phyloP scores from a whole-genome alignment of 306 rosid species.

The Cercis canadensis region DNA sequence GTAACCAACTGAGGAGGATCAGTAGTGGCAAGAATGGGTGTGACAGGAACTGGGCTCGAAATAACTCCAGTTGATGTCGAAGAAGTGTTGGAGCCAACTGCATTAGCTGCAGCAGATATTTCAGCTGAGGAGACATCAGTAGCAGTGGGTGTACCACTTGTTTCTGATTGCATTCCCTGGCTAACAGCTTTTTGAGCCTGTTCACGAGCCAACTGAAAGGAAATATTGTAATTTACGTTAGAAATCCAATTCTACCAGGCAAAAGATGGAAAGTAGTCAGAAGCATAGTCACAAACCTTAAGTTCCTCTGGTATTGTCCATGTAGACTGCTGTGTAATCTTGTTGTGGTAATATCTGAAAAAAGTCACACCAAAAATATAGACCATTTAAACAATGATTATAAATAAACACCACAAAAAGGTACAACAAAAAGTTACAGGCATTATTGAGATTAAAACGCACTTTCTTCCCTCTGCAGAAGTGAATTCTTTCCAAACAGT shows the following conservation, averaged over 20 bases:
- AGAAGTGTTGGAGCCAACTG: conserved; percentile 50
- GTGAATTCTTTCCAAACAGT: conserved; percentile 99
- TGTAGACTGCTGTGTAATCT: conserved; percentile 89
- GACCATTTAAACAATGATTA: conserved; percentile 16
- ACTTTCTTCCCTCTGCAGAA: conserved; percentile 96
- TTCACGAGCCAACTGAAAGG: conserved; percentile 89
- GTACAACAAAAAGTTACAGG: conserved; percentile 22
- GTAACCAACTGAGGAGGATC: conserved; percentile 57
- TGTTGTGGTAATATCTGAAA: conserved; percentile 91
- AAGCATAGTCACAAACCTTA: conserved; percentile 62
- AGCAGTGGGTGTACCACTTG: conserved; percentile 50
- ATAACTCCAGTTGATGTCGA: conserved; percentile 56
- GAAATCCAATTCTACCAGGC: background rate
- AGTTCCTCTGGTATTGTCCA: conserved; percentile 99
- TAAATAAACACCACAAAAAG: conserved; percentile 11
- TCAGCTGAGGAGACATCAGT: conserved; percentile 54
- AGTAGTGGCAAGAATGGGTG: conserved; percentile 67
- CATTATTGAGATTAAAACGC: conserved; percentile 25
- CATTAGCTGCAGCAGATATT: conserved; percentile 48
- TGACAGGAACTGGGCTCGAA: conserved; percentile 78
- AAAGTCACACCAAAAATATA: conserved; percentile 38
- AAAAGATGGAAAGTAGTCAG: background rate
- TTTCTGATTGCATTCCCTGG: conserved; percentile 65
- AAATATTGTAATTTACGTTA: conserved; percentile 41
- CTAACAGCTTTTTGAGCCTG: conserved; percentile 72